Base-by-base conservation (phyloP, 768 basidiomycete genomes). In the Fistulinella prunicolor region DNA sequence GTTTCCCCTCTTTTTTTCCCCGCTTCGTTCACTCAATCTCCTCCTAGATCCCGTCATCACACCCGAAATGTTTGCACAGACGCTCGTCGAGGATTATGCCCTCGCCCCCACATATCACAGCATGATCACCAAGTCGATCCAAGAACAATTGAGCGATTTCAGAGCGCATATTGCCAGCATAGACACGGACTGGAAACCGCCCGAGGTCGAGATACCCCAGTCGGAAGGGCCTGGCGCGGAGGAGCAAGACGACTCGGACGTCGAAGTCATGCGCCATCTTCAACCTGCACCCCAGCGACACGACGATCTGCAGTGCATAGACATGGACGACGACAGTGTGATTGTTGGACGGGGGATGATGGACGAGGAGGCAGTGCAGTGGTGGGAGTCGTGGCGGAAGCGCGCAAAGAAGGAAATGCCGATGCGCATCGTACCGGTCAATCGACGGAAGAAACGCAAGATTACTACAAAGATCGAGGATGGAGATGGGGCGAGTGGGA, bases 11-110 rank as follows among this genome's bases (percentile, higher is more conserved):
- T 19, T 41, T 22, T 9, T 8, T 4, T 21, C 3, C 28, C 10
- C 14, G 23, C 6, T 24, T 44, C 24, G 36, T 34, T 38, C 41
- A 48, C 10, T 19, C 36, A 22, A 36, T 44, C 6, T 26, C 32
- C 29, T 20, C 46, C 32, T 17, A 96, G 95, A 98, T 67, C 85
- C 90, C 1, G 71, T 93, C 40, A 82, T 97, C 23, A 91, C 91
- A 0, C 92, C 94, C 2, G 91, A 95, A 62, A 67, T 82, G 34
- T 96, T 98, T 56, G 95, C 94, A 7, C 85, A 91, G 58, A 84
- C 86, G 14, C 73, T 98, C 17, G 83, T 95, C 19, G 94, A 95
- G 59, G 96, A 99, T 68, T 95, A 97, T 57, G 70, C 73, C 13
- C 80, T 98, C 24, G 75, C 87, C 0, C 63, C 79, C 21, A 76